Percentiles rank a stretch among this genome's conserved stretches.
Conservation (phyloP, 2,329 filamentous ascomycete genomes). For the Nakataea oryzae region DNA sequence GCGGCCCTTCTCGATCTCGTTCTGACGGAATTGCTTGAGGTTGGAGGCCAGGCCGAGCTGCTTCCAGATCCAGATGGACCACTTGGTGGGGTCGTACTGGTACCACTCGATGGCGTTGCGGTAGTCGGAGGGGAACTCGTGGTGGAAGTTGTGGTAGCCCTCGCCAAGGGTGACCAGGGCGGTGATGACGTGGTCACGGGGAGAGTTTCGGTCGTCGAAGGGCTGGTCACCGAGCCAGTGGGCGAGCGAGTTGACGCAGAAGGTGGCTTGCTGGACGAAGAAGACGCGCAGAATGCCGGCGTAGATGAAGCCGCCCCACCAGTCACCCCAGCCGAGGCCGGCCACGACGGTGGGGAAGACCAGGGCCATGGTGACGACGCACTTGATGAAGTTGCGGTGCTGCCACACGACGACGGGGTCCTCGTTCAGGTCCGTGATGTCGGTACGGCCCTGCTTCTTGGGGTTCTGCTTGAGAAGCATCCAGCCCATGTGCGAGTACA, state of each 20-base stretch:
- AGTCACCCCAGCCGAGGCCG: slow-evolving; percentile 74
- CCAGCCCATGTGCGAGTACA: slow-evolving; percentile 81
- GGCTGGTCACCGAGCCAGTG: slow-evolving; percentile 90
- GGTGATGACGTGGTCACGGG: slow-evolving; percentile 79
- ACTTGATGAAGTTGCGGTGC: slow-evolving; percentile 77
- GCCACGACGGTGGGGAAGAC: slow-evolving; percentile 65
- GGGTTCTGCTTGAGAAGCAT: slow-evolving; percentile 93
- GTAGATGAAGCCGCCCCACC: slow-evolving; percentile 73
- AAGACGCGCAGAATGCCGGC: slow-evolving; percentile 78
- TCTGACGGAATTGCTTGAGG: slow-evolving; percentile 82
- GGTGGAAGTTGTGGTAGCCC: slow-evolving; percentile 93
- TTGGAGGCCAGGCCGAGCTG: slow-evolving; percentile 74
- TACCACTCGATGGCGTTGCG: slow-evolving; percentile 85
- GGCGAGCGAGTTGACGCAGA: slow-evolving; percentile 85
- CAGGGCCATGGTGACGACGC: slow-evolving; percentile 66
- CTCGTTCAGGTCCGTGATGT: slow-evolving; percentile 81
- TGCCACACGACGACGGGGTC: slow-evolving; percentile 80
- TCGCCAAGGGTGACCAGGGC: slow-evolving; percentile 74
- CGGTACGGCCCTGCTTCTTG: slow-evolving; percentile 77
- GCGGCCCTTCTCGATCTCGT: slow-evolving; percentile 88
- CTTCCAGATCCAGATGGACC: slow-evolving; percentile 79
- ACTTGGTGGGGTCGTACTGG: slow-evolving; percentile 89
- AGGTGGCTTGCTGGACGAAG: slow-evolving; percentile 85
- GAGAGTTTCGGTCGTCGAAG: slow-evolving; percentile 87
- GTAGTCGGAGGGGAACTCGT: slow-evolving; percentile 90